A percentile compares a stretch with the other conserved stretches of the same genome.
phyloP scores from a whole-genome alignment of 2,329 filamentous ascomycete species.

The Cercospora canescens region DNA sequence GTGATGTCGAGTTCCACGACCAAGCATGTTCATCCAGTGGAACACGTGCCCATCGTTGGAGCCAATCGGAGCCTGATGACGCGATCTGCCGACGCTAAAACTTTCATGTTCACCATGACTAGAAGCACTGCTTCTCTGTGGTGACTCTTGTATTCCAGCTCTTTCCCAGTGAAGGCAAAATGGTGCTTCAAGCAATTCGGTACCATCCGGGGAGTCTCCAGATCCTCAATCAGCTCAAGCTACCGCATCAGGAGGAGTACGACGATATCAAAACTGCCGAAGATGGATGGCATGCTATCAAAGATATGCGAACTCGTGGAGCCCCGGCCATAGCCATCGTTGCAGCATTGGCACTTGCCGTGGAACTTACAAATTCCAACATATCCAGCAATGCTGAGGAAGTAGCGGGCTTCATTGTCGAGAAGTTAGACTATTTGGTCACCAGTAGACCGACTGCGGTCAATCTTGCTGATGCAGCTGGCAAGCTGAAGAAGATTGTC shows the following conservation, averaged over 20 bases:
- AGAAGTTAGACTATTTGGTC: slow-evolving; percentile 81
- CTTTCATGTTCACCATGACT: slow-evolving; percentile 4
- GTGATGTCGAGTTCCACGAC: not conserved
- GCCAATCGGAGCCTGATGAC: slow-evolving; percentile 11
- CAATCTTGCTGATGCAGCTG: slow-evolving; percentile 86
- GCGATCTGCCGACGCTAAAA: slow-evolving; percentile 13
- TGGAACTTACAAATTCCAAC: slow-evolving; percentile 68
- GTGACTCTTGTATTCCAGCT: not conserved
- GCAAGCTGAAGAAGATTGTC: slow-evolving; percentile 70
- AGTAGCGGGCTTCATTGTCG: slow-evolving; percentile 66
- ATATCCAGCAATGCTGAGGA: slow-evolving; percentile 58
- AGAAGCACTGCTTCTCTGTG: not conserved
- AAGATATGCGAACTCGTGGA: slow-evolving; percentile 74
- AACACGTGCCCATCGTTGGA: not conserved
- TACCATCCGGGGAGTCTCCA: slow-evolving; percentile 71
- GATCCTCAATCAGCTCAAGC: slow-evolving; percentile 79
- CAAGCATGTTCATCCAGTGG: not conserved
- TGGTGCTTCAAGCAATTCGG: slow-evolving; percentile 73
- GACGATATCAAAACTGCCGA: slow-evolving; percentile 68
- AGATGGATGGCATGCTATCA: slow-evolving; percentile 81
- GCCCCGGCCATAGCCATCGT: slow-evolving; percentile 98
- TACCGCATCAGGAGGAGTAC: slow-evolving; percentile 79
- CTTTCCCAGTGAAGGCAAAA: slow-evolving; percentile 26
- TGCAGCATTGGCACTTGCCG: slow-evolving; percentile 83
- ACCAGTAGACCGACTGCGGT: slow-evolving; percentile 91